Base-by-base conservation (phyloP, 192 early-diverging fungal species). In the Spizellomyces punctatus region DNA sequence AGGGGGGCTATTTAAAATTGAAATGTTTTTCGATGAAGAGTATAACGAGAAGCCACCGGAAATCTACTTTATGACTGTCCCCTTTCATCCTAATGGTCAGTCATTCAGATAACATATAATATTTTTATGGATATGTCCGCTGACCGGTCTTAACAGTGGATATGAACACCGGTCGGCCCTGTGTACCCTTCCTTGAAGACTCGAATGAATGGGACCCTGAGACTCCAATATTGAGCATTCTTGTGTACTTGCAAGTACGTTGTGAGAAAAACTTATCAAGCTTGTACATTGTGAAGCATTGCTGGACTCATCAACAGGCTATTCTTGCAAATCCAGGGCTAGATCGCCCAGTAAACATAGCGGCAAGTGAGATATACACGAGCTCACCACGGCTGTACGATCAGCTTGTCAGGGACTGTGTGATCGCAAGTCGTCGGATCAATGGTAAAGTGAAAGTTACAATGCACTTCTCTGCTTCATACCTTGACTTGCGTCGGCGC, bases 11-110 rank as follows among this genome's bases (percentile, higher is more conserved):
- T 82, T 86, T 58, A 69, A 78, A 65, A 49, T 86, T 9, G 71
- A 76, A 49, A 43, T 86, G 47, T 62, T 50, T 44, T 86, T 86
- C 49, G 67, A 66, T 46, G 76, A 78, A 43, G 64, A 82, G 19
- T 84, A 77, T 70, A 79, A 86, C 60, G 74, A 86, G 57, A 52
- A 55, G 8, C 85, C 85, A 17, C 85, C 85, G 17, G 66, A 76
- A 17, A 78, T 82, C 22, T 73, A 62, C 42, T 86, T 86, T 66
- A 17, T 62, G n/a, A 86, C 85, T 17, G 81, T 86, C 1, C 85
- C 85, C 14, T 86, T 86, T 65, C 85, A 86, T 76, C 85, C 85
- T 5, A 86, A 86, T 54, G 75, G 79, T 77, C 46, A 41, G 46
- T 7, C 27, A 36, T 36, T 36, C 3, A 3, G 0, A 36, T 36